A percentile compares a stretch with the other conserved stretches of the same genome.
Evolutionary conservation across 202 grass and related monocot species (phyloP).

Genomic region (Carex sylvatica): DNA sequence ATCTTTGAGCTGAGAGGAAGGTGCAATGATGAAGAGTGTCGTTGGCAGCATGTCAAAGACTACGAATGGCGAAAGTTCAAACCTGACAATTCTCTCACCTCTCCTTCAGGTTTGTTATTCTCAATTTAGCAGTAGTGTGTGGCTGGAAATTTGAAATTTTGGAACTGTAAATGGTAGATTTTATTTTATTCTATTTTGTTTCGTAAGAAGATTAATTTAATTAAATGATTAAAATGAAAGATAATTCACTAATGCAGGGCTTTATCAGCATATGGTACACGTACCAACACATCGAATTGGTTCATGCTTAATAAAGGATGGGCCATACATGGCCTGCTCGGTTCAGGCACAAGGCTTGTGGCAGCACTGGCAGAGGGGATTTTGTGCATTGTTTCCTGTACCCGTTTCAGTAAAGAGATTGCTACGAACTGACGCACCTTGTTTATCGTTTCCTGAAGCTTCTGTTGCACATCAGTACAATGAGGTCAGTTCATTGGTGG

Average conservation of each 20-base stretch:
- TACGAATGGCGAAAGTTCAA: constrained; percentile 63
- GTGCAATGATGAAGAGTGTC: constrained; percentile 95
- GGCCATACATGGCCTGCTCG: constrained; percentile 65
- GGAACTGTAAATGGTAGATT: background rate
- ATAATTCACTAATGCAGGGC: constrained; percentile 31
- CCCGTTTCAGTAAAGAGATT: constrained; percentile 85
- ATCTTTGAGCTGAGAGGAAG: constrained; percentile 97
- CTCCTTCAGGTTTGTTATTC: constrained; percentile 55
- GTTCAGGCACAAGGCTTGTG: constrained; percentile 67
- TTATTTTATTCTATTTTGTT: background rate
- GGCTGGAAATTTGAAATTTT: background rate
- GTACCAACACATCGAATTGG: constrained; percentile 72
- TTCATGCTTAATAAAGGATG: constrained; percentile 82
- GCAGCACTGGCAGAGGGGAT: constrained; percentile 96
- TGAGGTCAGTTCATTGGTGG: constrained; percentile 19
- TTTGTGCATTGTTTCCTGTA: constrained; percentile 86
- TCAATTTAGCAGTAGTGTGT: background rate
- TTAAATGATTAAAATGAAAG: background rate
- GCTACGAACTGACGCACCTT: constrained; percentile 67
- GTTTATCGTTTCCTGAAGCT: constrained; percentile 61
- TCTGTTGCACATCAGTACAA: constrained; percentile 47
- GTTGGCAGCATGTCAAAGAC: constrained; percentile 73
- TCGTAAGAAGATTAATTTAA: background rate
- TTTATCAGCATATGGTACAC: constrained; percentile 52
- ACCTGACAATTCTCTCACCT: constrained; percentile 23